Conservation (phyloP, 305 asterid species). For the Plantago rigida region DNA sequence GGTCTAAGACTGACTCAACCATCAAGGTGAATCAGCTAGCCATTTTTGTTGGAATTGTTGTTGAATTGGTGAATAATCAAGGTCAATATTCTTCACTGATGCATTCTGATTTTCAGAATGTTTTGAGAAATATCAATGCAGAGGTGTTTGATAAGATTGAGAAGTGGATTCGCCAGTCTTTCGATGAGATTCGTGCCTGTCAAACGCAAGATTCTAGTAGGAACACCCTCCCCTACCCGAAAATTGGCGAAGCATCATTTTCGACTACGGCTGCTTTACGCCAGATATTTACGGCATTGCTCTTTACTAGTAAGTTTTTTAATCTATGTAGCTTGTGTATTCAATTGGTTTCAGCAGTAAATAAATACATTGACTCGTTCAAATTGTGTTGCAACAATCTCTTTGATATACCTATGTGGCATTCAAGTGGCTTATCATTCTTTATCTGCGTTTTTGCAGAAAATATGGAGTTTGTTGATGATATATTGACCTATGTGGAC, state of each 20-base stretch:
- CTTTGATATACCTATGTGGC: too few species aligned
- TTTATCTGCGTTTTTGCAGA: slow-evolving; percentile 37
- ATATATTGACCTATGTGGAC: slow-evolving; percentile 58
- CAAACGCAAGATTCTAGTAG: slow-evolving; percentile 31
- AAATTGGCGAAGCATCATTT: slow-evolving; percentile 31
- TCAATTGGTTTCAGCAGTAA: too few species aligned
- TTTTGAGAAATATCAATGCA: slow-evolving; percentile 49
- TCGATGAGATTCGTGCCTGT: slow-evolving; percentile 40
- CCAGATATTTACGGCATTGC: slow-evolving; percentile 63
- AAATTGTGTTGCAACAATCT: not conserved
- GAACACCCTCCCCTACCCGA: slow-evolving; percentile 47
- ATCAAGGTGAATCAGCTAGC: slow-evolving; percentile 40
- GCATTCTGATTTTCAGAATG: slow-evolving; percentile 41
- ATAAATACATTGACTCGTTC: too few species aligned
- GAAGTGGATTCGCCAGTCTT: slow-evolving; percentile 62
- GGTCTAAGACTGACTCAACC: slow-evolving; percentile 57
- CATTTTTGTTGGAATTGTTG: not conserved
- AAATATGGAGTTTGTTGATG: slow-evolving; percentile 83
- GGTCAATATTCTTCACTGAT: too few species aligned
- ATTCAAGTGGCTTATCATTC: not conserved
- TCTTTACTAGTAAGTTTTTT: slow-evolving; percentile 59
- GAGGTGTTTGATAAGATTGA: slow-evolving; percentile 54
- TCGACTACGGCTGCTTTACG: slow-evolving; percentile 35
- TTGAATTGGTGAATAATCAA: not conserved
- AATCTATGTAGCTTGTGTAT: not conserved